Evolutionary conservation across 805 yeast genomes (phyloP), one percentile per base, ranked within the genome.

Genomic region (Kuraishia borneana): DNA sequence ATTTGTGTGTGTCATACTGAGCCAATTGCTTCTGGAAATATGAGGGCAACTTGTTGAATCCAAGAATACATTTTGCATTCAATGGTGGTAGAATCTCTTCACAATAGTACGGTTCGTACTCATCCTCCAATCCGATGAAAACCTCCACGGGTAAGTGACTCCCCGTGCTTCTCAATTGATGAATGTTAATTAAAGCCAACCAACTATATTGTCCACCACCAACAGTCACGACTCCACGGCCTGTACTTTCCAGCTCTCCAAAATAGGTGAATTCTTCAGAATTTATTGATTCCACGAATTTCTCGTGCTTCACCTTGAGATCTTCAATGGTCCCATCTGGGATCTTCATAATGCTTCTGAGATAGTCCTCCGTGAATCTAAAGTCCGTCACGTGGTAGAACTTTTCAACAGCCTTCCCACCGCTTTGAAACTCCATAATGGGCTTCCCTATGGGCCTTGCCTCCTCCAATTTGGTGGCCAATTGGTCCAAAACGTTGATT

Each of bases 171-270:
- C 75, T 45, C 17, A 56, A 48, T 45, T 71, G 76, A 39, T 55
- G 56, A 28, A 71, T 66, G 21, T 64, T 72, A 26, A 71, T 44
- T 39, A 63, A 58, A 3, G 73, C 55, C 32, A 71, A 54, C 74
- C 76, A 68, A 31, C 65, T 56, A 43, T 59, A 71, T 40, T 61
- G 48, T 1, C 69, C 72, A 12, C 78, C 71, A 7, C 79, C 78
- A 30, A 71, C 70, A 26, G 70, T 48, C 12, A 71, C 76, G 21
- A 65, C 61, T 2, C 72, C 67, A 32, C 58, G 57, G 44, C 6
- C 42, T n/a, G n/a, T 5, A 17, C 35, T n/a, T 31, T 34, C 17
- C 35, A 25, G 18, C 43, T 44, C 14, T 59, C 63, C 36, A 53
- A 52, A 6, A 36, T 28, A 16, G 46, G 50, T 16, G 71, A 64